Evolutionary conservation across 495 filamentous ascomycete genomes (phyloP).

Genomic region (Neohortaea acidophila): DNA sequence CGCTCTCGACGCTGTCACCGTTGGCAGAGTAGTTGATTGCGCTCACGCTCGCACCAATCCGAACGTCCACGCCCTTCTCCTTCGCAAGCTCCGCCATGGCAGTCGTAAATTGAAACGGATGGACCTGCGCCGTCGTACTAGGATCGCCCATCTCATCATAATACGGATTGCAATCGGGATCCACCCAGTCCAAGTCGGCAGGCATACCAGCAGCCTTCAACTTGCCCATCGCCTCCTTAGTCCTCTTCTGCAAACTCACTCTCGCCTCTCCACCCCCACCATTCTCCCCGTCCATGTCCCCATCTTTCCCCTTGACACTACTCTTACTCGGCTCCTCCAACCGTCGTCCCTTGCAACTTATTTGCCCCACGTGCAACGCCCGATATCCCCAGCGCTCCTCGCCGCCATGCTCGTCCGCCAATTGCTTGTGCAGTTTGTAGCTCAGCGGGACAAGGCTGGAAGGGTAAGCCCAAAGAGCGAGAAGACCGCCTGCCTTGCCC

Average conservation of each 20-base stretch:
- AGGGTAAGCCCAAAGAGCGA: slow-evolving; percentile 90
- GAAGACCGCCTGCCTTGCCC: slow-evolving; percentile 84
- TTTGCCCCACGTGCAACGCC: slow-evolving; percentile 56
- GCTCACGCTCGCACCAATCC: slow-evolving; percentile 40
- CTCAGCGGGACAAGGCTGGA: slow-evolving; percentile 70
- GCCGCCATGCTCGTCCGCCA: slow-evolving; percentile 75
- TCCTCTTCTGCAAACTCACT: slow-evolving; percentile 59
- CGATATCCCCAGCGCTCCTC: slow-evolving; percentile 79
- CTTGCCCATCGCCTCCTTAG: slow-evolving; percentile 41
- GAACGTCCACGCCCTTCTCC: slow-evolving; percentile 40
- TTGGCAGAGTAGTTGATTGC: slow-evolving; percentile 41
- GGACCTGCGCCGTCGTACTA: slow-evolving; percentile 77
- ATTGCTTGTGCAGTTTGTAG: slow-evolving; percentile 65
- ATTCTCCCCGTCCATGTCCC: slow-evolving; percentile 22
- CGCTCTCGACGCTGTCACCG: slow-evolving; percentile 37
- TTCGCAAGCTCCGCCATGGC: slow-evolving; percentile 67
- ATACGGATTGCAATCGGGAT: slow-evolving; percentile 43
- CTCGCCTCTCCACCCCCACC: slow-evolving; percentile 17
- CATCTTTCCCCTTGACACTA: slow-evolving; percentile 19
- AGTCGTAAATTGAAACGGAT: slow-evolving; percentile 84
- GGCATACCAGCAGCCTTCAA: slow-evolving; percentile 52
- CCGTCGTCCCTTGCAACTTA: slow-evolving; percentile 42
- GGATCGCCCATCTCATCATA: slow-evolving; percentile 78
- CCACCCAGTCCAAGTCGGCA: slow-evolving; percentile 75
- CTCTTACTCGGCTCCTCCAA: slow-evolving; percentile 26